Evolutionary conservation across 352 stramenopile species (phyloP), one percentile per base, ranked within the genome.

Genomic region (Phytophthora rubi): DNA sequence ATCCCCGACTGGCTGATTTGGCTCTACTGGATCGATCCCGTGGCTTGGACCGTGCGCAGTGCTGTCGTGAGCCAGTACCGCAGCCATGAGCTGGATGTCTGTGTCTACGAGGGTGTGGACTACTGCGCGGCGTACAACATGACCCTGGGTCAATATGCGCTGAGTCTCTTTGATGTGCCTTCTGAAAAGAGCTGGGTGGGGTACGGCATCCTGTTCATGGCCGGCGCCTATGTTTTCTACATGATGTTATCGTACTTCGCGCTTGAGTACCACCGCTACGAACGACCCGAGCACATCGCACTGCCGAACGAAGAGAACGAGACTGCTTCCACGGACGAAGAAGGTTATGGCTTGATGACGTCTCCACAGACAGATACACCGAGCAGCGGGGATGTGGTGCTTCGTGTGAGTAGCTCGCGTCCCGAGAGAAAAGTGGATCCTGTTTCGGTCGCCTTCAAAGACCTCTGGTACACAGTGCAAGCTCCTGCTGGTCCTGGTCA

Each of bases 1-100:
- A 86, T 93, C 21, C 83, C 83, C 2, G 61, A 76, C 45, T 88
- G 83, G 63, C 62, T 85, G 10, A 73, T 79, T n/a, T 94, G 88
- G 88, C 13, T 92, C 16, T 94, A 92, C 71, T 92, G 81, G 77
- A 59, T 94, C 35, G 82, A 93, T 61, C 88, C 88, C 6, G 61
- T 94, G 15, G 62, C 80, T 2, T 94, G 85, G 85, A 67, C 63
- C 18, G 47, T 89, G 21, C 83, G 85, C 42, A 68, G 60, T 37
- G 53, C 88, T 15, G 70, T 77, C 15, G 71, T 89, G 12, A 80
- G 54, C 13, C 74, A 92, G 71, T 92, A 89, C 60, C 65, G 77
- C 33, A 76, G 71, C 44, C 55, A 5, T 18, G 51, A 67, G 37
- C 75, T 79, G 23, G 73, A 86, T 61, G 62, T 70, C 9, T 88